These are phyloP conservation scores for Pinus taeda DNA, from an alignment of 75 land plant species.

Conservation along the genomic window DNA sequence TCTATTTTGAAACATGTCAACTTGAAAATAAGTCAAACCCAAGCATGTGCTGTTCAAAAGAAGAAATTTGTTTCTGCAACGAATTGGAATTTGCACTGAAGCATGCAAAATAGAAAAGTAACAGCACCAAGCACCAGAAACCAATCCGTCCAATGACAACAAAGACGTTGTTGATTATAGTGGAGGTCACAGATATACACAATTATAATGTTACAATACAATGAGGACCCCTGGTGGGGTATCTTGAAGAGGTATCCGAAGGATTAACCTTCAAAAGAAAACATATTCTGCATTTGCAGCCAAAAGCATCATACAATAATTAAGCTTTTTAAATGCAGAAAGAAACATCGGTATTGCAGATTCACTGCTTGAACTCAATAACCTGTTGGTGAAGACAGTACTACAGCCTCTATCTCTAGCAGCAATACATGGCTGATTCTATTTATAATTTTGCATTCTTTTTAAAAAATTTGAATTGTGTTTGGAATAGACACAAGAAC, in stretches of 20 bases:
- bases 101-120: not conserved
- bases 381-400: not conserved
- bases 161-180: not conserved
- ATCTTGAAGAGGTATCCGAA: constrained; percentile 2
- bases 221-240: not conserved
- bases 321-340: not conserved
- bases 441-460: not conserved
- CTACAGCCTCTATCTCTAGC: not conserved
- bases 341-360: not conserved
- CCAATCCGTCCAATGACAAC: not conserved
- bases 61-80: too few species aligned
- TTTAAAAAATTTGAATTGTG: not conserved
- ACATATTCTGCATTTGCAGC: not conserved
- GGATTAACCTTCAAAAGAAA: not conserved
- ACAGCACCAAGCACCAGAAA: not conserved
- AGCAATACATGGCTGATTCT: not conserved
- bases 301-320: too few species aligned
- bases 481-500: not conserved
- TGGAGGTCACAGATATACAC: not conserved
- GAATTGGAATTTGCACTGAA: not conserved
- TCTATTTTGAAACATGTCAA: not conserved
- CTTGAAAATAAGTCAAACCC: not conserved
- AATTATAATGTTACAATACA: not conserved
- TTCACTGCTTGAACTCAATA: not conserved
- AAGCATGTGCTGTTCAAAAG: not conserved